These are phyloP conservation scores for Calocybe indica DNA, from an alignment of 768 basidiomycete genomes.

Conservation along the genomic window DNA sequence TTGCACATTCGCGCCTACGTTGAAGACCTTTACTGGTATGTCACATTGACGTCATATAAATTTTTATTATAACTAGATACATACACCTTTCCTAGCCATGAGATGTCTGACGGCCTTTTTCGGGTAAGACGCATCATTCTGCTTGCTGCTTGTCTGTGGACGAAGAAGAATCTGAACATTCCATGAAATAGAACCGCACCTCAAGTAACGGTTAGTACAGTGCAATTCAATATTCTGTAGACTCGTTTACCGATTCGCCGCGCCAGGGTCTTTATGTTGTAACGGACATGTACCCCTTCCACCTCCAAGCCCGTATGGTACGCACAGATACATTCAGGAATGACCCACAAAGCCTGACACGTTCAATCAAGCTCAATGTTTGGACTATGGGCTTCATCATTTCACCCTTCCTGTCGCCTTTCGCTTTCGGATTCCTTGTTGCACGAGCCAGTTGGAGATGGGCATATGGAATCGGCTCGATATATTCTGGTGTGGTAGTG, in stretches of 20 bases:
- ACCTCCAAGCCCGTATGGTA: constrained; percentile 61
- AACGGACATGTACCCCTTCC: constrained; percentile 64
- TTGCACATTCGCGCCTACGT: constrained; percentile 46
- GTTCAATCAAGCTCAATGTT: constrained; percentile 33
- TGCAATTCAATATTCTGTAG: constrained; percentile 4
- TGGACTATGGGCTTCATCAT: constrained; percentile 60
- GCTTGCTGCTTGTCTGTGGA: background rate
- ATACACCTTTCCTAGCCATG: constrained; percentile 33
- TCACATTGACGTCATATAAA: background rate
- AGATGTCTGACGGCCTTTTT: constrained; percentile 56
- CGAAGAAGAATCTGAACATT: background rate
- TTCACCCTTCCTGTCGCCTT: constrained; percentile 58
- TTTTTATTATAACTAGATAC: background rate
- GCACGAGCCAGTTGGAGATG: constrained; percentile 55
- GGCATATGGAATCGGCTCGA: constrained; percentile 60
- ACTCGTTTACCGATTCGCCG: background rate
- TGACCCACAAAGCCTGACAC: background rate
- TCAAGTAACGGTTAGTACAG: constrained; percentile 50
- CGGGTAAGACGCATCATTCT: constrained; percentile 24
- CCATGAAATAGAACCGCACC: constrained; percentile 21
- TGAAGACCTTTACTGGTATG: constrained; percentile 44
- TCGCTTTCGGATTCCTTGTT: constrained; percentile 62
- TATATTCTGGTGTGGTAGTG: constrained; percentile 43
- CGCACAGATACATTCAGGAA: constrained; percentile 12
- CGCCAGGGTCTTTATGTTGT: constrained; percentile 51